Conservation (phyloP, 257 asterid species). For the Lantana camara region DNA sequence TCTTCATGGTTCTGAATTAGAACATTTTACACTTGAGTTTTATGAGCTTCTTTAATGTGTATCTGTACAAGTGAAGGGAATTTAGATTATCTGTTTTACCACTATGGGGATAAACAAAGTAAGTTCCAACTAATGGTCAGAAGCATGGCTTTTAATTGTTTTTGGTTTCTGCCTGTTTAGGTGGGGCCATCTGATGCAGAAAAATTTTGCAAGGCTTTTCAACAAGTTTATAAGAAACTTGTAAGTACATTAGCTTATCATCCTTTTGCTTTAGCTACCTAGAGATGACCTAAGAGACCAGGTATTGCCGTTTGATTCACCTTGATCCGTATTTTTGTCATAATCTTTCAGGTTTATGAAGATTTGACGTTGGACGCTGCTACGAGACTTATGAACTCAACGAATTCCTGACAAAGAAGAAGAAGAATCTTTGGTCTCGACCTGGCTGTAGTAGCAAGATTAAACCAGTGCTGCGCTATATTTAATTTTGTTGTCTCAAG, state of each 20-base stretch:
- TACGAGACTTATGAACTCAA: slow-evolving; percentile 43
- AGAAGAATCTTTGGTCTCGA: not conserved
- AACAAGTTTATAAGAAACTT: slow-evolving; percentile 64
- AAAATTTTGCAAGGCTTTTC: slow-evolving; percentile 68
- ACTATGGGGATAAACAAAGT: slow-evolving; percentile 4
- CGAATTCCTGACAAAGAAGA: slow-evolving; percentile 16
- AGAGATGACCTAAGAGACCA: not conserved
- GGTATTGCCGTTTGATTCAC: not conserved
- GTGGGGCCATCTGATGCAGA: slow-evolving; percentile 78
- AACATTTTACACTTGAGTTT: not conserved
- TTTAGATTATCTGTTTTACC: not conserved
- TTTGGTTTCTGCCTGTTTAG: slow-evolving; percentile 34
- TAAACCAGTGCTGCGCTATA: not conserved
- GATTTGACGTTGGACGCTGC: slow-evolving; percentile 70
- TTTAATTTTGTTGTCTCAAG: slow-evolving; percentile 11
- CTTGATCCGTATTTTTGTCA: not conserved
- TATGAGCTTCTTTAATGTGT: slow-evolving; percentile 7
- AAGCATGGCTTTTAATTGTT: slow-evolving; percentile 5
- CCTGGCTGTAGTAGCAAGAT: not conserved
- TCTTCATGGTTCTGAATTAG: not conserved
- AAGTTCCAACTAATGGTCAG: not conserved
- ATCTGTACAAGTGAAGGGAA: slow-evolving; percentile 6
- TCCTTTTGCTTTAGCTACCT: slow-evolving; percentile 19
- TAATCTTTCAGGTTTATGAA: slow-evolving; percentile 60
- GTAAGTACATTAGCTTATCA: slow-evolving; percentile 42